Evolutionary conservation across 257 asterid genomes (phyloP).

Genomic region (Solanum dulcamara): DNA sequence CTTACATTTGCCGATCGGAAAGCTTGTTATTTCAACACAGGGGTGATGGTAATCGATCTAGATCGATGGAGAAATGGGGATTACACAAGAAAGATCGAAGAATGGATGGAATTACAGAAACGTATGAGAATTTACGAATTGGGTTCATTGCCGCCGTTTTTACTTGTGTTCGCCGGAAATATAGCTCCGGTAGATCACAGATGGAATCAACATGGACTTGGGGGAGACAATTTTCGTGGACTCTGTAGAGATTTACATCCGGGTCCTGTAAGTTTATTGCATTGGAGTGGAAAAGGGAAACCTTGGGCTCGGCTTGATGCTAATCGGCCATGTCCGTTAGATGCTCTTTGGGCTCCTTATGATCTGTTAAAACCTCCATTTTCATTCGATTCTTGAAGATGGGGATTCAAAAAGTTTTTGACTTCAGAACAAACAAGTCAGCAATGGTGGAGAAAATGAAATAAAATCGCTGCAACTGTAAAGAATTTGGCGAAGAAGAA

Average conservation of each 20-base stretch:
- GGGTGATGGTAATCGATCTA: conserved; percentile 89
- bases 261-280: conserved; percentile 78
- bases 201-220: conserved; percentile 94
- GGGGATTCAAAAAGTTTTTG: background rate
- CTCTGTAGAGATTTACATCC: conserved; percentile 92
- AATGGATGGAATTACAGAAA: conserved; percentile 93
- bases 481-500: background rate
- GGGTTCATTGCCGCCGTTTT: conserved; percentile 79
- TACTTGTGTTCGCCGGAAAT: conserved; percentile 82
- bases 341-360: conserved; percentile 94
- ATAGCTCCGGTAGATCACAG: conserved; percentile 75
- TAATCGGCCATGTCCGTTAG: conserved; percentile 74
- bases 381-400: conserved; percentile 65
- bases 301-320: conserved; percentile 96
- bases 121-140: conserved; percentile 75
- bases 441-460: background rate
- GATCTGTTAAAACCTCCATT: conserved; percentile 73
- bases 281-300: conserved; percentile 98
- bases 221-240: conserved; percentile 83
- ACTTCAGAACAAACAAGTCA: background rate
- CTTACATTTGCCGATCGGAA: conserved; percentile 52
- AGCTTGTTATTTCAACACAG: conserved; percentile 91
- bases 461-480: background rate
- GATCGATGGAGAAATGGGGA: conserved; percentile 66
- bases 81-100: conserved; percentile 69